phyloP scores from a whole-genome alignment of 805 yeast species.

The Komagataella pastoris region DNA sequence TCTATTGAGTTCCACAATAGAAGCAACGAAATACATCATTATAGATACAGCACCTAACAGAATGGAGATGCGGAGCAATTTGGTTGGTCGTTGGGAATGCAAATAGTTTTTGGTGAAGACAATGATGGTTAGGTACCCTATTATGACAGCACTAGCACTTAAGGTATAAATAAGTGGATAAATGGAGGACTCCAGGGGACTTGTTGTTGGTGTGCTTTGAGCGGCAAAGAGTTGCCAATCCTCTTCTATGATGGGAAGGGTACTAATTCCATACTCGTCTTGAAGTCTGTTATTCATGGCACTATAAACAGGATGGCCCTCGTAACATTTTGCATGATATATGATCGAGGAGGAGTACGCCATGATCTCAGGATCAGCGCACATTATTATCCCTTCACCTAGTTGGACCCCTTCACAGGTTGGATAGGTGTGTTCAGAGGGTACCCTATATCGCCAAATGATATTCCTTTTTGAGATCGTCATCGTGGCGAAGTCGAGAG shows the following conservation, averaged over 20 bases:
- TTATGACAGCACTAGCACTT: conserved; percentile 51
- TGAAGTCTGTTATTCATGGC: conserved; percentile 7
- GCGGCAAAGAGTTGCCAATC: not conserved
- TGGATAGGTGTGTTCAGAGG: not conserved
- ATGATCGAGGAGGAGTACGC: not conserved
- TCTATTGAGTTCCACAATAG: conserved; percentile 28
- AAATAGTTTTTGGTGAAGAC: conserved; percentile 44
- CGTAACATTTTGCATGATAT: conserved; percentile 5
- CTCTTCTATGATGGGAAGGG: not conserved
- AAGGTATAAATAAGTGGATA: conserved; percentile 51
- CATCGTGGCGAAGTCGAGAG: not conserved
- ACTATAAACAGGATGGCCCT: conserved; percentile 9
- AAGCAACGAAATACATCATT: conserved; percentile 30
- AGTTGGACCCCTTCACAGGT: not conserved
- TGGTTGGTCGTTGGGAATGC: conserved; percentile 42
- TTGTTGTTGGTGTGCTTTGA: not conserved
- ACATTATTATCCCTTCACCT: not conserved
- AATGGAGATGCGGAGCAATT: conserved; percentile 35
- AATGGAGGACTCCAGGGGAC: conserved; percentile 12
- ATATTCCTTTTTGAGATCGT: not conserved
- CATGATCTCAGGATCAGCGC: not conserved
- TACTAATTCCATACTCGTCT: not conserved
- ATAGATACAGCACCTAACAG: conserved; percentile 42
- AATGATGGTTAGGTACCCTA: conserved; percentile 48
- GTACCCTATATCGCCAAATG: not conserved